Conservation (phyloP, 805 yeast species). For the Kazachstania africana region DNA sequence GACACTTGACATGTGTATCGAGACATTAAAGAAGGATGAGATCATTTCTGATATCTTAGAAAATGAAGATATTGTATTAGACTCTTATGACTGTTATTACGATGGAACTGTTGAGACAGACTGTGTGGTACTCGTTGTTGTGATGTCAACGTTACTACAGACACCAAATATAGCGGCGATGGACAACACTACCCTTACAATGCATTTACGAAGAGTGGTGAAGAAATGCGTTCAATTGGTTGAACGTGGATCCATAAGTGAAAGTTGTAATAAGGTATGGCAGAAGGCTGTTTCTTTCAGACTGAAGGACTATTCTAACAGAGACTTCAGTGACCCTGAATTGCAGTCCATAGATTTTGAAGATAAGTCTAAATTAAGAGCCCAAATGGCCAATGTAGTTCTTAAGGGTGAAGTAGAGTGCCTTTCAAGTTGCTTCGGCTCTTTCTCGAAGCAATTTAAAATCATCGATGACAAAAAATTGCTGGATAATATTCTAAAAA, state of each 20-base stretch:
- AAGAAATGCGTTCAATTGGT: constrained; percentile 52
- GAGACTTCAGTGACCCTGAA: too few relatives aligned
- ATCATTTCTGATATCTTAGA: constrained; percentile 27
- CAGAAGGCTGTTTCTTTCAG: too few relatives aligned
- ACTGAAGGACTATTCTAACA: too few relatives aligned
- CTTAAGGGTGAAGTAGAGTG: constrained; percentile 45
- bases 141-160: constrained; percentile 31
- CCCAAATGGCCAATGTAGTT: constrained; percentile 47
- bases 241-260: constrained; percentile 40
- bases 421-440: constrained; percentile 29
- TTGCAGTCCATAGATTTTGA: too few relatives aligned
- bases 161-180: constrained; percentile 19
- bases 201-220: constrained; percentile 36
- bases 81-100: constrained; percentile 50
- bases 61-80: constrained; percentile 33
- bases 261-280: constrained; percentile 19
- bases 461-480: constrained; percentile 49
- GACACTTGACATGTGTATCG: constrained; percentile 22
- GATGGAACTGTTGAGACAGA: constrained; percentile 54
- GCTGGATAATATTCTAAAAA: constrained; percentile 46
- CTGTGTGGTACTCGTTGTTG: constrained; percentile 40
- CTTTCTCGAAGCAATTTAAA: constrained; percentile 24
- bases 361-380: too few relatives aligned
- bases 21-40: constrained; percentile 24
- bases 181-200: too few relatives aligned